phyloP scores from a whole-genome alignment of 2,329 filamentous ascomycete genomes.

The Capronia epimyces region DNA sequence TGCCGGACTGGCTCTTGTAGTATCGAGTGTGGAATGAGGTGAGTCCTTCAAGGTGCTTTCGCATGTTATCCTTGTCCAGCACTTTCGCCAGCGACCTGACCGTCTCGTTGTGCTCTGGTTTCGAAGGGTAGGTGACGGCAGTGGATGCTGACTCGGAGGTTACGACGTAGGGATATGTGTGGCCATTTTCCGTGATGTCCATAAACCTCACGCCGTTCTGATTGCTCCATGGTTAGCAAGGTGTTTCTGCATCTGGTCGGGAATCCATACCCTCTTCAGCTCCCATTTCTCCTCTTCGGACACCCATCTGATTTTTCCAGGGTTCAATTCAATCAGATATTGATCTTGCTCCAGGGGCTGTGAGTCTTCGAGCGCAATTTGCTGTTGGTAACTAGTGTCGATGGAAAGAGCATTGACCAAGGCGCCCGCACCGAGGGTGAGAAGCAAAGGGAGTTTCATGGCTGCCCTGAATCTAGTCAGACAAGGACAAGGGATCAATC shows the following conservation, averaged over 20 bases:
- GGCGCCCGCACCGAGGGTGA: slow-evolving; percentile 36
- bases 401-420: slow-evolving; percentile 32
- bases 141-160: slow-evolving; percentile 36
- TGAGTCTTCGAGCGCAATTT: slow-evolving; percentile 26
- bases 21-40: slow-evolving; percentile 56
- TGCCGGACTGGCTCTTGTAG: slow-evolving; percentile 60
- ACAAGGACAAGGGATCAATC: not conserved
- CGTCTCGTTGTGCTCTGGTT: slow-evolving; percentile 59
- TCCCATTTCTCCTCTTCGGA: slow-evolving; percentile 95
- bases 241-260: slow-evolving; percentile 4
- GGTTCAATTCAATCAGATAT: slow-evolving; percentile 77
- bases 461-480: slow-evolving; percentile 7
- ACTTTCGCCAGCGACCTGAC: slow-evolving; percentile 62
- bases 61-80: slow-evolving; percentile 71
- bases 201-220: slow-evolving; percentile 85
- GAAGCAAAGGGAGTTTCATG: slow-evolving; percentile 37
- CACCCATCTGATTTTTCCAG: slow-evolving; percentile 77
- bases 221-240: slow-evolving; percentile 2
- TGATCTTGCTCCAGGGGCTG: slow-evolving; percentile 39
- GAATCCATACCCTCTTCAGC: slow-evolving; percentile 63
- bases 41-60: slow-evolving; percentile 65
- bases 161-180: slow-evolving; percentile 51
- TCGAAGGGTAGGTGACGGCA: slow-evolving; percentile 58
- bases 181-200: slow-evolving; percentile 75
- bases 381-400: slow-evolving; percentile 29